Evolutionary conservation across 1,284 basidiomycete species (phyloP).

Genomic region (Inonotus hispidus): DNA sequence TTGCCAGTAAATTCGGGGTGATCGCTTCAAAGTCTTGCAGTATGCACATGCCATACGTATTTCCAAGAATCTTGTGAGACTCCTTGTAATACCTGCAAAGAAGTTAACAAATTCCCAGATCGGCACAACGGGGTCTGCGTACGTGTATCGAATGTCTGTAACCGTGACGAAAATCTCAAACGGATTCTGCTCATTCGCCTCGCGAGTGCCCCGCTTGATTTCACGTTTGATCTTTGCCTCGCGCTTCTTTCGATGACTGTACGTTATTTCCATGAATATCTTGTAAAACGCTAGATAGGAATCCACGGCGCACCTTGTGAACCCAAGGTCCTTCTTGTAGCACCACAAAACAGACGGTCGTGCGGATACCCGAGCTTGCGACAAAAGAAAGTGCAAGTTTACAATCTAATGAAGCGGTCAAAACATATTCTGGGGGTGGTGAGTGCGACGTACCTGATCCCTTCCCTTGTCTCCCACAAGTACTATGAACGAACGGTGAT

Average conservation of each 20-base stretch:
- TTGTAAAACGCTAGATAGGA: background rate
- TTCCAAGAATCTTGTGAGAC: conserved; percentile 92
- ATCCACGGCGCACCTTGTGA: conserved; percentile 64
- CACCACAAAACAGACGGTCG: conserved; percentile 94
- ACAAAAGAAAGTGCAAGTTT: conserved; percentile 92
- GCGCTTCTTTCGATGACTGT: conserved; percentile 92
- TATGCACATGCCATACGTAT: conserved; percentile 97
- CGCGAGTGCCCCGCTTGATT: conserved; percentile 88
- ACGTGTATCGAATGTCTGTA: conserved; percentile 98
- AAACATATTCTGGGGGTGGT: background rate
- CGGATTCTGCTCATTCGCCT: conserved; percentile 93
- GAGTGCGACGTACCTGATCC: conserved; percentile 64
- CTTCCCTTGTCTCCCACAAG: conserved; percentile 93
- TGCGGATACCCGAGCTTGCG: conserved; percentile 85
- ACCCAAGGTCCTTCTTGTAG: conserved; percentile 95
- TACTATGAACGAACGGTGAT: conserved; percentile 95
- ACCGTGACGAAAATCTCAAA: conserved; percentile 98
- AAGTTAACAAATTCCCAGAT: background rate
- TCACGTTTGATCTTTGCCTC: conserved; percentile 95
- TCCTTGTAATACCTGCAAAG: conserved; percentile 81
- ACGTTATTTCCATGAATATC: background rate
- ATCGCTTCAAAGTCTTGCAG: conserved; percentile 99
- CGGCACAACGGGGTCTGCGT: conserved; percentile 28
- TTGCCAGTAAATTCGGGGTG: conserved; percentile 93
- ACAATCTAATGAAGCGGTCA: conserved; percentile 58